Percentiles rank a stretch among this genome's conserved stretches.
Evolutionary conservation across 2,329 filamentous ascomycete species (phyloP).

Genomic region (Lecanicillium sp.): DNA sequence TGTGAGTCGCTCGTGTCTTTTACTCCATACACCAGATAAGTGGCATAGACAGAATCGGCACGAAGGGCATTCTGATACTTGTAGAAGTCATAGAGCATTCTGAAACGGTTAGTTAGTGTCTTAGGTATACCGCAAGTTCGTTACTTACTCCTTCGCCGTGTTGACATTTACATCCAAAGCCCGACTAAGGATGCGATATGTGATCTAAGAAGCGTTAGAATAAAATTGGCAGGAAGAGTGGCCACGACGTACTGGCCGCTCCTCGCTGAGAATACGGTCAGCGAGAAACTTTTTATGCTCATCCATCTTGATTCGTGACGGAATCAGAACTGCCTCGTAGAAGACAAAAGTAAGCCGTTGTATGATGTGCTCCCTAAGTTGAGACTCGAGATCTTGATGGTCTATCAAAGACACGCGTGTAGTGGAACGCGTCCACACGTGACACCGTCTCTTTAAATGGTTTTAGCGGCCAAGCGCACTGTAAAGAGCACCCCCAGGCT

Average conservation of each 20-base stretch:
- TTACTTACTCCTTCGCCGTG: conserved; percentile 73
- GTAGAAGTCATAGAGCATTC: conserved; percentile 85
- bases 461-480: too few species aligned
- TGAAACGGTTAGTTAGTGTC: conserved; percentile 43
- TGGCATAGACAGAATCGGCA: conserved; percentile 73
- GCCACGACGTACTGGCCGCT: conserved; percentile 53
- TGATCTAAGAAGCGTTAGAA: conserved; percentile 52
- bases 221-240: neutral
- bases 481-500: too few species aligned
- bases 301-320: conserved; percentile 35
- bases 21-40: conserved; percentile 78
- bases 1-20: conserved; percentile 38
- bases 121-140: conserved; percentile 27
- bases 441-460: conserved; percentile 4
- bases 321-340: neutral
- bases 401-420: conserved; percentile 1
- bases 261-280: conserved; percentile 69
- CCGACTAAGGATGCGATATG: conserved; percentile 78
- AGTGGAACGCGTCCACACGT: conserved; percentile 13
- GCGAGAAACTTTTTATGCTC: conserved; percentile 69
- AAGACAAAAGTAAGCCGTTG: too few species aligned
- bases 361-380: too few species aligned
- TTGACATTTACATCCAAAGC: conserved; percentile 80
- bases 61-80: conserved; percentile 68
- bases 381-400: neutral